Percentiles rank a stretch among this genome's conserved stretches.
Evolutionary conservation across 2,329 filamentous ascomycete species (phyloP).

Genomic region (Lecanosticta acicola): DNA sequence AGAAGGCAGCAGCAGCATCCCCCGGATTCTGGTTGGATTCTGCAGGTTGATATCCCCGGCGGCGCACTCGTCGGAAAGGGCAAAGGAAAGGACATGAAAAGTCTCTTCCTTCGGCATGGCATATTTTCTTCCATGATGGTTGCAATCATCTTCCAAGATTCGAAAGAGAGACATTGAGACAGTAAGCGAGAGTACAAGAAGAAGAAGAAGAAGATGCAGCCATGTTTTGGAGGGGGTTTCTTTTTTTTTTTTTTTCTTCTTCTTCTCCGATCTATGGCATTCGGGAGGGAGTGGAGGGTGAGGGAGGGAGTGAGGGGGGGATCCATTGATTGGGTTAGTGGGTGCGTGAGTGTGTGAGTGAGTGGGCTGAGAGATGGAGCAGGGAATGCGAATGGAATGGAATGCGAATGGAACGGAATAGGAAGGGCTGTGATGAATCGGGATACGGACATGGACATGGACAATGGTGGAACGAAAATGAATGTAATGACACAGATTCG

Average conservation of each 20-base stretch:
- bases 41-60: no score
- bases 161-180: not conserved
- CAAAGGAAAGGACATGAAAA: not conserved
- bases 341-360: no score
- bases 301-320: not conserved
- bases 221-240: not conserved
- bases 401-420: constrained; percentile 1
- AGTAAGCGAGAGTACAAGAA: no score
- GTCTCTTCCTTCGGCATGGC: not conserved
- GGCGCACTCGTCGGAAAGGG: no score
- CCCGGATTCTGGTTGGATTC: not conserved
- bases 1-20: not conserved
- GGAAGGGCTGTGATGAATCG: no score
- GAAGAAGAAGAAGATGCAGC: not conserved
- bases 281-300: not conserved
- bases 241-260: no score
- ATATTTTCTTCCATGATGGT: no score
- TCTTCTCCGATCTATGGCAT: not conserved
- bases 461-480: constrained; percentile 4
- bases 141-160: not conserved
- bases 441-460: no score
- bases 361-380: no score
- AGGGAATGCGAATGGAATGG: no score
- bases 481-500: constrained; percentile 11
- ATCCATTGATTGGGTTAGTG: not conserved